Evolutionary conservation across 106 monocot genomes (phyloP).

Genomic region (Xerophyta viscosa): DNA sequence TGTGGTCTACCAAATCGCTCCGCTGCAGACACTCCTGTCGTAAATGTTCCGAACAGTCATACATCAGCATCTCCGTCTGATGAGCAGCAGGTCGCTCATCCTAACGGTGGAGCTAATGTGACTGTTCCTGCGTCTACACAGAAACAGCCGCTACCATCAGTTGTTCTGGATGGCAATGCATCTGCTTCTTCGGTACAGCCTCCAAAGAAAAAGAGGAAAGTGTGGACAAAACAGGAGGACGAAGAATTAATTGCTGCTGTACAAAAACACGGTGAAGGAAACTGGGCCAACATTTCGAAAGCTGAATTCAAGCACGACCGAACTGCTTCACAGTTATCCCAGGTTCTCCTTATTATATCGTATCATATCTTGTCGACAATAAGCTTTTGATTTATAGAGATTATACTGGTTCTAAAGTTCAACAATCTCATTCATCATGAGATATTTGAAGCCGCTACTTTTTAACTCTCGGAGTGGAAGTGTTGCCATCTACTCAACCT

Average conservation of each 20-base stretch:
- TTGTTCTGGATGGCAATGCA: conserved; percentile 49
- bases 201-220: conserved; percentile 71
- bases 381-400: too few species aligned
- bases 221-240: conserved; percentile 89
- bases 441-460: too few species aligned
- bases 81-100: conserved; percentile 22
- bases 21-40: too few species aligned
- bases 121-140: conserved; percentile 16
- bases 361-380: too few species aligned
- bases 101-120: conserved; percentile 15
- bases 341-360: too few species aligned
- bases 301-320: conserved; percentile 47
- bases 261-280: conserved; percentile 78
- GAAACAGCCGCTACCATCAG: conserved; percentile 31
- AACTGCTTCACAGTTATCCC: conserved; percentile 10
- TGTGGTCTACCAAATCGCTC: too few species aligned
- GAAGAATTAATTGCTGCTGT: conserved; percentile 68
- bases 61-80: conserved; percentile 28
- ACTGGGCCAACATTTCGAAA: conserved; percentile 74
- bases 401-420: too few species aligned
- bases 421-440: too few species aligned
- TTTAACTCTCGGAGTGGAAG: too few species aligned
- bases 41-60: conserved; percentile 24
- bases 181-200: conserved; percentile 15
- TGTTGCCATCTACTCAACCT: too few species aligned